Conservation (phyloP, 192 early-diverging fungal genomes). For the Entophlyctis luteolus region DNA sequence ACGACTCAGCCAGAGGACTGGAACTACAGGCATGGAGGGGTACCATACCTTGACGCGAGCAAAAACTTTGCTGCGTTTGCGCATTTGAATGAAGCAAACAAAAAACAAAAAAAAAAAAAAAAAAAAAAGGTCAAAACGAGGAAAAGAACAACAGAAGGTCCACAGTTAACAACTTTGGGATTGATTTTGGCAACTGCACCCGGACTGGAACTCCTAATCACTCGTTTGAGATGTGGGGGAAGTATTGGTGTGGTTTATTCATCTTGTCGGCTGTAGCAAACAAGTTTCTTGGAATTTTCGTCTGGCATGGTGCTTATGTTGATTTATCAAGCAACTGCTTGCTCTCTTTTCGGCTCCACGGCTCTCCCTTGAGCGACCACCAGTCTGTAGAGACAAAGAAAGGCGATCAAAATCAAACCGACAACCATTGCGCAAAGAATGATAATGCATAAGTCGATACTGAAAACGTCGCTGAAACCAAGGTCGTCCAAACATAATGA, state of each 20-base stretch:
- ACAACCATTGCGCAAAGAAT: conserved; percentile 4
- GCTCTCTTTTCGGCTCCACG: conserved; percentile 16
- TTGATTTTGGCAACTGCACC: too few relatives aligned
- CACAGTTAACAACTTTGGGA: too few relatives aligned
- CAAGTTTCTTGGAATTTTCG: neutral
- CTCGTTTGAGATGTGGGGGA: too few relatives aligned
- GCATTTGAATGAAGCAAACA: too few relatives aligned
- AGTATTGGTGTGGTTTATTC: too few relatives aligned
- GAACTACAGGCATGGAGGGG: neutral
- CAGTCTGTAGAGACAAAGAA: conserved; percentile 5
- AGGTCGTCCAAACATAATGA: conserved; percentile 4
- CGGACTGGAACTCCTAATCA: too few relatives aligned
- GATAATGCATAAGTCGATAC: conserved; percentile 7
- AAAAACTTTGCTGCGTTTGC: conserved; percentile 19
- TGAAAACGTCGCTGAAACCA: conserved; percentile 19
- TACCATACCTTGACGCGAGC: conserved; percentile 8
- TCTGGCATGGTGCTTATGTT: neutral
- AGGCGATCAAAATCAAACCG: conserved; percentile 14
- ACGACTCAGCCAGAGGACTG: neutral
- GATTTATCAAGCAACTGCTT: neutral
- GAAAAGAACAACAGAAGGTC: too few relatives aligned
- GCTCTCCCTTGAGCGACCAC: conserved; percentile 24
- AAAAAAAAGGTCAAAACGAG: too few relatives aligned
- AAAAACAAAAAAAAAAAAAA: too few relatives aligned
- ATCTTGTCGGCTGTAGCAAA: neutral